These are phyloP conservation scores for Lithospermum erythrorhizon DNA, from an alignment of 257 asterid genomes.

Conservation along the genomic window DNA sequence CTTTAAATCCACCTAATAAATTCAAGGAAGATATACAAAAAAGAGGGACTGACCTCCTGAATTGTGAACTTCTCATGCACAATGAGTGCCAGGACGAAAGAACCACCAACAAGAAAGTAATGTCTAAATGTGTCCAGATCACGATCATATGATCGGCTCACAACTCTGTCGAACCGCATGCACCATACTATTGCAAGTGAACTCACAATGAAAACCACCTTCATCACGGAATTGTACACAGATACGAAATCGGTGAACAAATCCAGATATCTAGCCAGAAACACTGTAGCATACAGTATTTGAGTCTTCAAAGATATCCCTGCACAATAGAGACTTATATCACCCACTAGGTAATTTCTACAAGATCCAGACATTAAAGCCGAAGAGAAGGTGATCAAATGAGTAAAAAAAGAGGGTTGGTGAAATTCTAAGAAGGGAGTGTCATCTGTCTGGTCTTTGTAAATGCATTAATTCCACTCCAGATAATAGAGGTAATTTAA, in stretches of 20 bases:
- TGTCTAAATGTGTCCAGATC: conserved; percentile 81
- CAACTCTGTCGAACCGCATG: conserved; percentile 62
- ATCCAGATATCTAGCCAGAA: conserved; percentile 83
- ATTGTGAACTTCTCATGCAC: conserved; percentile 64
- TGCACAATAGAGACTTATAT: conserved; percentile 14
- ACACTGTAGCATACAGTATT: conserved; percentile 75
- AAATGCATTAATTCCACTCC: too few relatives aligned
- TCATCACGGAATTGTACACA: conserved; percentile 73
- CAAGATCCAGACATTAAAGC: too few relatives aligned
- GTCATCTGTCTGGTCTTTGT: too few relatives aligned
- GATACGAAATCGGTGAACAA: conserved; percentile 76
- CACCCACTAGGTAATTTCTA: too few relatives aligned
- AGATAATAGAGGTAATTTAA: too few relatives aligned
- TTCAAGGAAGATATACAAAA: neutral
- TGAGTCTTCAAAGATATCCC: conserved; percentile 94
- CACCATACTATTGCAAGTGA: conserved; percentile 84
- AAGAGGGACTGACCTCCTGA: conserved; percentile 57
- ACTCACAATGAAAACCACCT: conserved; percentile 77
- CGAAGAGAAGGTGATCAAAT: too few relatives aligned
- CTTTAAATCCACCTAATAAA: neutral
- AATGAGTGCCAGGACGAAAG: conserved; percentile 52
- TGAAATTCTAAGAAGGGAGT: too few relatives aligned
- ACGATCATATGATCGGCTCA: conserved; percentile 78
- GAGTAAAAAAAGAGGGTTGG: too few relatives aligned
- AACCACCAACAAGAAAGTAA: conserved; percentile 41